These are phyloP conservation scores for Ceratopteris richardii DNA, from an alignment of 75 land plant genomes.

Conservation along the genomic window DNA sequence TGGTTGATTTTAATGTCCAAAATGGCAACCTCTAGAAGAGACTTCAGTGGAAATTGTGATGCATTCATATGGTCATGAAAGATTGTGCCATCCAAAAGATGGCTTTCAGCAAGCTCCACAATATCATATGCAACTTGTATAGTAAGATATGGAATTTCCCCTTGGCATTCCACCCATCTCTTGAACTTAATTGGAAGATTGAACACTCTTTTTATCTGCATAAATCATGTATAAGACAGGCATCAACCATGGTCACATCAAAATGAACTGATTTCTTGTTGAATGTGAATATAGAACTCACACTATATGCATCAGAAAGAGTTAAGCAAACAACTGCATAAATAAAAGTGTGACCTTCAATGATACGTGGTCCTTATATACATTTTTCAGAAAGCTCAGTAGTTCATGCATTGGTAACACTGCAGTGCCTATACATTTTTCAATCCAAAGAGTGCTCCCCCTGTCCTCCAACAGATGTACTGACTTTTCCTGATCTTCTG, in stretches of 20 bases:
- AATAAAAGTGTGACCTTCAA: neutral
- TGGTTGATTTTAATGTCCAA: neutral
- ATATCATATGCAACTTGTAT: neutral
- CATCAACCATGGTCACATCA: neutral
- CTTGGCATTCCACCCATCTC: neutral
- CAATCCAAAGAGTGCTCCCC: neutral
- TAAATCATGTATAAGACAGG: neutral
- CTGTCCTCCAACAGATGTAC: neutral
- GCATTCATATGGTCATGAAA: neutral
- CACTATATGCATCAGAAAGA: no score
- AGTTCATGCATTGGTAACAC: conserved; percentile 1
- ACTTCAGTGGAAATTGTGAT: neutral
- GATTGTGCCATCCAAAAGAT: neutral
- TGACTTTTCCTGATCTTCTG: neutral
- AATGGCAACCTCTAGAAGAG: neutral
- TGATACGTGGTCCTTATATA: neutral
- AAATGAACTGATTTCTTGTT: no score
- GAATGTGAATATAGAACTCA: no score
- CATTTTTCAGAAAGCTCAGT: neutral
- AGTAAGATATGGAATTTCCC: neutral
- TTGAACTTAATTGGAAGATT: neutral
- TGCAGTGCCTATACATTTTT: neutral
- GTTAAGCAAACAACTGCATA: neutral
- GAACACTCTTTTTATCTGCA: neutral
- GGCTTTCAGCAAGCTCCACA: neutral